These are phyloP conservation scores for Hibiscus trionum DNA, from an alignment of 345 rosid species.

Conservation along the genomic window DNA sequence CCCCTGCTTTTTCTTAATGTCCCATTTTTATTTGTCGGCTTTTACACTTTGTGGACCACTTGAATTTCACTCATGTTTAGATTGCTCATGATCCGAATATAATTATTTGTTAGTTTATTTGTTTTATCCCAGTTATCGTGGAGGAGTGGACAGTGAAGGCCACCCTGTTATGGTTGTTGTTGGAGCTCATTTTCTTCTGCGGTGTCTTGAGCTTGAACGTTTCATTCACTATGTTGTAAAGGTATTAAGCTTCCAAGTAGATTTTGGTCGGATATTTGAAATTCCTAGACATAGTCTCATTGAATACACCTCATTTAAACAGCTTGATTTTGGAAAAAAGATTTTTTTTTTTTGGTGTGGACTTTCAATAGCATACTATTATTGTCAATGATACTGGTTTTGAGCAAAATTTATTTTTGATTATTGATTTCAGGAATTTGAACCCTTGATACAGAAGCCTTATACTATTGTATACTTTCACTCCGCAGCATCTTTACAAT, in stretches of 20 bases:
- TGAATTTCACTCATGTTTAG: conserved; percentile 4
- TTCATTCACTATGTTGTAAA: conserved; percentile 75
- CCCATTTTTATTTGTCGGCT: conserved; percentile 1
- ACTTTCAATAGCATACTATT: background rate
- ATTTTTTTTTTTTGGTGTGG: background rate
- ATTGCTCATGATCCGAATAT: conserved; percentile 6
- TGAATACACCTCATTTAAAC: background rate
- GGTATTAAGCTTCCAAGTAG: conserved; percentile 29
- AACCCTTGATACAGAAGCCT: conserved; percentile 94
- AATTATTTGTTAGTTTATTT: conserved; percentile 13
- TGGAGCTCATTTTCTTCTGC: conserved; percentile 92
- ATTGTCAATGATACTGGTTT: background rate
- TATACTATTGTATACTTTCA: conserved; percentile 83
- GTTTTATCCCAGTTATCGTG: conserved; percentile 65
- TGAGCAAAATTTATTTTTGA: conserved; percentile 13
- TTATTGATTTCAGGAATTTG: conserved; percentile 73
- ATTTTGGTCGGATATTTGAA: conserved; percentile 1
- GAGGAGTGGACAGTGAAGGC: conserved; percentile 95
- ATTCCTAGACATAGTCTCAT: background rate
- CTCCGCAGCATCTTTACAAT: conserved; percentile 87
- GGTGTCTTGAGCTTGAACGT: conserved; percentile 92
- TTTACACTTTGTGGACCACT: background rate
- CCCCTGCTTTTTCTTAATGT: background rate
- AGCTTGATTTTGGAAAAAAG: conserved; percentile 1
- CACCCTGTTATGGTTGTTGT: conserved; percentile 95